Evolutionary conservation across 768 basidiomycete genomes (phyloP).

Genomic region (Termitomyces sp.): DNA sequence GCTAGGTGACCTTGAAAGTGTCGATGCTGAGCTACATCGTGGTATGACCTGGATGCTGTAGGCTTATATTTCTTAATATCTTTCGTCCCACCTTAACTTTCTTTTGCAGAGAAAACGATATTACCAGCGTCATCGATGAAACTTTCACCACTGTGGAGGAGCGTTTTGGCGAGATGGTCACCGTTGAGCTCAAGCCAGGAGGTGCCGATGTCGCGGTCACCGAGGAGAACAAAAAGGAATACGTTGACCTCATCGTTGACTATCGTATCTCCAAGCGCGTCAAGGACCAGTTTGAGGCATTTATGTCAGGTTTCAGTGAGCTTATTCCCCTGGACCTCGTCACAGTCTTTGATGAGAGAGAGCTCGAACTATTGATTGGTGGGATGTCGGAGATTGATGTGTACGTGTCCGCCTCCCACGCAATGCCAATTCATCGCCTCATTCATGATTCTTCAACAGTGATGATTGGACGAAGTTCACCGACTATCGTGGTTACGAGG

Average conservation of each 20-base stretch:
- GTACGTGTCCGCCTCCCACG: slow-evolving; percentile 42
- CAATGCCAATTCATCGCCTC: neutral
- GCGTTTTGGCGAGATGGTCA: slow-evolving; percentile 97
- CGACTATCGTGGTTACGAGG: slow-evolving; percentile 95
- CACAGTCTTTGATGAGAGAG: slow-evolving; percentile 98
- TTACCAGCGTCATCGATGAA: slow-evolving; percentile 96
- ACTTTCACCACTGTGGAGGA: slow-evolving; percentile 97
- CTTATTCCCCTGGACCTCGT: slow-evolving; percentile 96
- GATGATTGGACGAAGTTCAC: slow-evolving; percentile 99
- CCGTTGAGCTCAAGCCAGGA: slow-evolving; percentile 88
- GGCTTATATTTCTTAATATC: slow-evolving; percentile 24
- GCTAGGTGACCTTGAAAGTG: slow-evolving; percentile 89
- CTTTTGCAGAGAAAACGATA: slow-evolving; percentile 84
- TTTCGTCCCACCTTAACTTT: slow-evolving; percentile 4
- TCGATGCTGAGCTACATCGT: slow-evolving; percentile 91
- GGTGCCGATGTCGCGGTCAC: slow-evolving; percentile 87
- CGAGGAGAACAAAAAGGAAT: slow-evolving; percentile 98
- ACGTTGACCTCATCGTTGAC: slow-evolving; percentile 90
- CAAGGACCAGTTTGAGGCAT: slow-evolving; percentile 98
- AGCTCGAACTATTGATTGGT: slow-evolving; percentile 94
- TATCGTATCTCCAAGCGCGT: slow-evolving; percentile 97
- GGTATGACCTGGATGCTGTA: slow-evolving; percentile 99
- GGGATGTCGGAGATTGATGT: slow-evolving; percentile 99
- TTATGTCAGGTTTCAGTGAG: slow-evolving; percentile 99
- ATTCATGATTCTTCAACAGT: slow-evolving; percentile 27